phyloP scores from a whole-genome alignment of 2,329 filamentous ascomycete genomes.

The Apiospora hydei region DNA sequence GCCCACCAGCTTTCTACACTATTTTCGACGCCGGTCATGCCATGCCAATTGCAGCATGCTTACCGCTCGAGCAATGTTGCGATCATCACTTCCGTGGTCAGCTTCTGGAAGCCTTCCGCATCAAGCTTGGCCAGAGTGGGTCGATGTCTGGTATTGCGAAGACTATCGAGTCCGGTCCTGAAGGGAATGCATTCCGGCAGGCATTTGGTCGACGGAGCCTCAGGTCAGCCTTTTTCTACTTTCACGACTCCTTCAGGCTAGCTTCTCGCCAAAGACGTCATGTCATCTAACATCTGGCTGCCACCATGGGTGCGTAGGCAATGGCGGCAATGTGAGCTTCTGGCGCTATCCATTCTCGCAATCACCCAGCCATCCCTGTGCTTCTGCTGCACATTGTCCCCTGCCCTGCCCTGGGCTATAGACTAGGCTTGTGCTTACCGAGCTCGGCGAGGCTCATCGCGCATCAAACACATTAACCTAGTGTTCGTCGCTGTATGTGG shows the following conservation, averaged over 20 bases:
- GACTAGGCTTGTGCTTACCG: background rate
- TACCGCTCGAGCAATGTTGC: constrained; percentile 20
- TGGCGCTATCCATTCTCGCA: background rate
- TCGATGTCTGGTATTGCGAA: background rate
- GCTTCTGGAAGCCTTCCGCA: constrained; percentile 17
- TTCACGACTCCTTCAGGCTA: background rate
- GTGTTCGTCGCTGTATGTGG: constrained; percentile 9
- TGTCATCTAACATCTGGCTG: background rate
- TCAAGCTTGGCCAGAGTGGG: constrained; percentile 8
- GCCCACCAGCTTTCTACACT: constrained; percentile 16
- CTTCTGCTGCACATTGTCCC: background rate
- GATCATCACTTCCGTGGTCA: constrained; percentile 14
- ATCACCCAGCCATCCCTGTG: background rate
- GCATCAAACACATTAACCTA: constrained; percentile 16
- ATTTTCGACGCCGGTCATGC: constrained; percentile 14
- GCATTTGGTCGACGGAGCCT: background rate
- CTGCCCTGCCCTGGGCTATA: background rate
- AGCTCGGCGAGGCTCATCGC: constrained; percentile 18
- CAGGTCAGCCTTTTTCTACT: background rate
- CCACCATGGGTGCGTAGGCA: background rate
- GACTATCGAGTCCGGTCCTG: constrained; percentile 7
- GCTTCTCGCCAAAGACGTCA: constrained; percentile 6
- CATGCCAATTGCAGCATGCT: constrained; percentile 14
- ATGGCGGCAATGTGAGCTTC: background rate
- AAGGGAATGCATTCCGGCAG: background rate